Conservation (phyloP, 1,284 basidiomycete species). For the Sporisorium scitamineum region DNA sequence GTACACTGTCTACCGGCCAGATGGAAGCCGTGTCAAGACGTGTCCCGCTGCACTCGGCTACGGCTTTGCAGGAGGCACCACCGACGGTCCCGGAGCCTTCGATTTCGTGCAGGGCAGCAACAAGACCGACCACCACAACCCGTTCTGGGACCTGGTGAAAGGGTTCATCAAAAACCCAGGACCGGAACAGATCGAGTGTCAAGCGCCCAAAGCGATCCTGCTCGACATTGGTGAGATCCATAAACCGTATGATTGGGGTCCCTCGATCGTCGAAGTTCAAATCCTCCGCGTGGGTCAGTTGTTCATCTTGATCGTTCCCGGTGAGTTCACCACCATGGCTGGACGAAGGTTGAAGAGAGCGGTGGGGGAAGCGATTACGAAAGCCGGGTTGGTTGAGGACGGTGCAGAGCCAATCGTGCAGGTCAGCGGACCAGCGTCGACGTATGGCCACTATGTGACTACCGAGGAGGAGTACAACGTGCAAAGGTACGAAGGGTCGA, state of each 20-base stretch:
- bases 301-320: constrained; percentile 81
- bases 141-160: constrained; percentile 80
- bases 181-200: constrained; percentile 78
- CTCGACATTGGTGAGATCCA: constrained; percentile 61
- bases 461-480: constrained; percentile 81
- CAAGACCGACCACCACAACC: constrained; percentile 76
- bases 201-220: constrained; percentile 83
- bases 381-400: constrained; percentile 75
- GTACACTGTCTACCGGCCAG: constrained; percentile 77
- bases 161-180: constrained; percentile 78
- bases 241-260: constrained; percentile 80
- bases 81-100: constrained; percentile 83
- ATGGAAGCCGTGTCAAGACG: constrained; percentile 78
- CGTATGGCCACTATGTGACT: constrained; percentile 79
- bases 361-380: constrained; percentile 76
- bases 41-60: constrained; percentile 80
- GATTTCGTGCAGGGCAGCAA: constrained; percentile 84
- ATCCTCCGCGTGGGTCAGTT: constrained; percentile 83
- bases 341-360: constrained; percentile 74
- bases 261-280: constrained; percentile 81
- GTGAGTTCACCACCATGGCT: constrained; percentile 76
- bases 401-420: constrained; percentile 57
- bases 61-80: constrained; percentile 76
- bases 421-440: constrained; percentile 78
- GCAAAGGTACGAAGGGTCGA: constrained; percentile 85